Percentiles rank a stretch among this genome's conserved stretches.
Evolutionary conservation across 495 filamentous ascomycete species (phyloP).

Genomic region (Penicillium waksmanii): DNA sequence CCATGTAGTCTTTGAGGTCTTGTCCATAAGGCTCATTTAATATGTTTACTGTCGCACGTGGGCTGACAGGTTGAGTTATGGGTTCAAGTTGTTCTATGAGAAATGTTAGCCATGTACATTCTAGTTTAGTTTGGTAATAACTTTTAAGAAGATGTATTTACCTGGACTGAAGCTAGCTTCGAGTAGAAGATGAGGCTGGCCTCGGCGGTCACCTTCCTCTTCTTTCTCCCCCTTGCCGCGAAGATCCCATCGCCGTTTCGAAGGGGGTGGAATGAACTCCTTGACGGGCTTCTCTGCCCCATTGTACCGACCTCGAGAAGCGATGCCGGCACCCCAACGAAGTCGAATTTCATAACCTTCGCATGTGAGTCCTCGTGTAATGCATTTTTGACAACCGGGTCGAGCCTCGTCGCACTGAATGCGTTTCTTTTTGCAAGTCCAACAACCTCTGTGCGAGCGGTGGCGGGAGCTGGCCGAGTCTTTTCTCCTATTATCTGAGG

Average conservation of each 20-base stretch:
- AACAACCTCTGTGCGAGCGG: constrained; percentile 35
- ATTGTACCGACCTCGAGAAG: constrained; percentile 31
- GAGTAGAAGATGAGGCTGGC: constrained; percentile 22
- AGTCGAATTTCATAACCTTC: constrained; percentile 37
- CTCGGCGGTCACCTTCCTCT: constrained; percentile 15
- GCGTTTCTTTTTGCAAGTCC: constrained; percentile 36
- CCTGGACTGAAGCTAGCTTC: constrained; percentile 11
- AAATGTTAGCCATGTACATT: constrained; percentile 5
- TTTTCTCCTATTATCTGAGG: constrained; percentile 19
- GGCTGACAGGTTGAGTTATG: constrained; percentile 7
- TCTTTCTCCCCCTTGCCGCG: constrained; percentile 17
- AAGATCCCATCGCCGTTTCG: constrained; percentile 33
- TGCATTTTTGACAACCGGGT: constrained; percentile 29
- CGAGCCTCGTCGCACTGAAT: constrained; percentile 34
- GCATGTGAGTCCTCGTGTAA: constrained; percentile 22
- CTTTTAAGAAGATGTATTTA: constrained; percentile 4
- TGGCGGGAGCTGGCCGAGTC: constrained; percentile 17
- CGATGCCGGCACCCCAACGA: constrained; percentile 37
- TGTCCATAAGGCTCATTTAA: constrained; percentile 23
- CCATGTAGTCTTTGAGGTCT: constrained; percentile 7
- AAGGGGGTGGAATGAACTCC: constrained; percentile 30
- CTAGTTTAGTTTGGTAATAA: not conserved
- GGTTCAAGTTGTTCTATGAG: constrained; percentile 1
- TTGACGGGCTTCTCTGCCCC: constrained; percentile 33
- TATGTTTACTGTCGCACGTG: constrained; percentile 30